phyloP scores from a whole-genome alignment of 2,329 filamentous ascomycete genomes.

The Pseudonectria foliicola region DNA sequence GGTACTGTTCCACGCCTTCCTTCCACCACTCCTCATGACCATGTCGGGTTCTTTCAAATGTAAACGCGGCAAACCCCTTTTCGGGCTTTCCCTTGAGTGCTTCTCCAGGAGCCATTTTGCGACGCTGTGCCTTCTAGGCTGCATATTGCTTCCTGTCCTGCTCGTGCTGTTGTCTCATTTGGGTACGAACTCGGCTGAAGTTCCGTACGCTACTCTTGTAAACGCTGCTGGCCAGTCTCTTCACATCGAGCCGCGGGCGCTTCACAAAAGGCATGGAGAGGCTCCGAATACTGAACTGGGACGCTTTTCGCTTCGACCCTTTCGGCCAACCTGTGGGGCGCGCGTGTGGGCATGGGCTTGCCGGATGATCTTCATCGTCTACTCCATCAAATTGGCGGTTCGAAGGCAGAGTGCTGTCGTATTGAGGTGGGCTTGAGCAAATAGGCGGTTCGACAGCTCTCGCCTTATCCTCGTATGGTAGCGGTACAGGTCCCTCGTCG shows the following conservation, averaged over 20 bases:
- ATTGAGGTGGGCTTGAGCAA: not conserved
- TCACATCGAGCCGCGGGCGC: constrained; percentile 20
- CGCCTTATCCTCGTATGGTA: not conserved
- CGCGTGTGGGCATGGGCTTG: constrained; percentile 10
- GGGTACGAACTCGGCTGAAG: constrained; percentile 19
- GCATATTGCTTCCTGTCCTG: constrained; percentile 20
- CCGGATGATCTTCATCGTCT: constrained; percentile 9
- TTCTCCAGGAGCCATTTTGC: constrained; percentile 16
- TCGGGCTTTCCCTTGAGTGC: constrained; percentile 18
- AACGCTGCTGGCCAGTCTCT: constrained; percentile 23
- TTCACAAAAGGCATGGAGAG: constrained; percentile 20
- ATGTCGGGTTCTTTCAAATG: constrained; percentile 15
- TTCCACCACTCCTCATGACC: constrained; percentile 29
- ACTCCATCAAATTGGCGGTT: constrained; percentile 19
- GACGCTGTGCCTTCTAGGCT: constrained; percentile 23
- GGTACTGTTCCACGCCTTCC: constrained; percentile 27
- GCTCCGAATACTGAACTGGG: constrained; percentile 24
- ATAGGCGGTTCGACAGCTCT: not conserved
- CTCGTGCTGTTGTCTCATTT: constrained; percentile 20
- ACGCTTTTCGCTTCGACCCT: constrained; percentile 26
- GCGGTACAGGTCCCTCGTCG: constrained; percentile 8
- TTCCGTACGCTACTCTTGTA: constrained; percentile 19
- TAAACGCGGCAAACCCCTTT: constrained; percentile 18
- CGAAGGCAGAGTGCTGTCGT: constrained; percentile 4
- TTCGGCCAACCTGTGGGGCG: constrained; percentile 6